Evolutionary conservation across 768 basidiomycete genomes (phyloP).

Genomic region (Guyanaporus albipodus): DNA sequence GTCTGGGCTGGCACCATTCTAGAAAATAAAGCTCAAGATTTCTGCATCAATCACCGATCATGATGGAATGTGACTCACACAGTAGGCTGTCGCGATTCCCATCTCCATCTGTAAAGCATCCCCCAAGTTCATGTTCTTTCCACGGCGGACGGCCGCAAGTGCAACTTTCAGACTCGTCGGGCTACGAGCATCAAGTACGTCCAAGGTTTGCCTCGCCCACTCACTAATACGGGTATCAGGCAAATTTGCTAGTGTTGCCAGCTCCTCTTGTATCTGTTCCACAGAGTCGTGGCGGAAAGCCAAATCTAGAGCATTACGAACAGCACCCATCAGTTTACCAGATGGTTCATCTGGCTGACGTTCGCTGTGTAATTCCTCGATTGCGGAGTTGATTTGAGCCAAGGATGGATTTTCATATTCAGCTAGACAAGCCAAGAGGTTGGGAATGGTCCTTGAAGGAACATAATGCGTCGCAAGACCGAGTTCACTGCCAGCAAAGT

Average conservation of each 20-base stretch:
- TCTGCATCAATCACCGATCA: conserved; percentile 11
- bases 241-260: conserved; percentile 40
- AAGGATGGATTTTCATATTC: conserved; percentile 33
- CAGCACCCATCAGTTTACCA: conserved; percentile 51
- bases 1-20: conserved; percentile 80
- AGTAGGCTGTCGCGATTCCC: conserved; percentile 83
- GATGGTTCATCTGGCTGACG: conserved; percentile 52
- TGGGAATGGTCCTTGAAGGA: conserved; percentile 68
- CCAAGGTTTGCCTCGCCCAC: conserved; percentile 76
- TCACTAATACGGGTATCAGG: conserved; percentile 45
- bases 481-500: conserved; percentile 56
- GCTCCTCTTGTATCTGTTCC: conserved; percentile 59
- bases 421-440: conserved; percentile 65
- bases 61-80: conserved; percentile 51
- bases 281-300: conserved; percentile 73
- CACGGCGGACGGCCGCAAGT: conserved; percentile 71
- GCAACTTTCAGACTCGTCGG: conserved; percentile 92
- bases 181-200: conserved; percentile 63
- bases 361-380: conserved; percentile 62
- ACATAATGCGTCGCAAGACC: conserved; percentile 95
- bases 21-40: conserved; percentile 11
- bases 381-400: conserved; percentile 60
- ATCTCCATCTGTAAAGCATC: conserved; percentile 81
- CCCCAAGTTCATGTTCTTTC: conserved; percentile 56
- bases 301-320: conserved; percentile 73